These are phyloP conservation scores for Gyrodon tennesseensis DNA, from an alignment of 1,284 basidiomycete species.

Conservation along the genomic window DNA sequence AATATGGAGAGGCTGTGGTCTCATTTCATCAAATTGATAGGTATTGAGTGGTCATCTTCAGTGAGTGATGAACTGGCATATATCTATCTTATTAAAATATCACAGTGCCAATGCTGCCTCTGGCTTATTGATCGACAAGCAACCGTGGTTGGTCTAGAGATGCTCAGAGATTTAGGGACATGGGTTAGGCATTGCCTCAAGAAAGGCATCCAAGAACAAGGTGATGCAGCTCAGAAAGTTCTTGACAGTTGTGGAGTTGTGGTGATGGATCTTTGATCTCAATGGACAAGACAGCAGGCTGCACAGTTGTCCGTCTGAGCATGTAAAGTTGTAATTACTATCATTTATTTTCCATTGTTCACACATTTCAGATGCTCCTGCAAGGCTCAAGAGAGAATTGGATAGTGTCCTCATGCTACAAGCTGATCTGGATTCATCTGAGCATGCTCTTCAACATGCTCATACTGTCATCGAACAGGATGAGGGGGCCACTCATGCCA, in stretches of 20 bases:
- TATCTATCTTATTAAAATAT: too few species aligned
- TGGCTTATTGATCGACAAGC: slow-evolving; percentile 41
- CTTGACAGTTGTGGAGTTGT: slow-evolving; percentile 28
- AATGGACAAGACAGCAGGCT: slow-evolving; percentile 42
- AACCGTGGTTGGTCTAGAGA: not conserved
- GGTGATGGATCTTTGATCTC: slow-evolving; percentile 27
- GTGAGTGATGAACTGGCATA: too few species aligned
- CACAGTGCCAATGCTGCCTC: slow-evolving; percentile 31
- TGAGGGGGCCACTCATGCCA: slow-evolving; percentile 2
- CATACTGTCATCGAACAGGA: slow-evolving; percentile 21
- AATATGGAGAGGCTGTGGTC: not conserved
- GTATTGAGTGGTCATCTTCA: not conserved
- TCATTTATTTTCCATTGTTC: too few species aligned
- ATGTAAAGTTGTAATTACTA: too few species aligned
- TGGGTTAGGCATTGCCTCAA: slow-evolving; percentile 35
- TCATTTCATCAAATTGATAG: not conserved
- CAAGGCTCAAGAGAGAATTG: slow-evolving; percentile 43
- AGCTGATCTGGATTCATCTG: slow-evolving; percentile 40
- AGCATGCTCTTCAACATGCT: slow-evolving; percentile 31
- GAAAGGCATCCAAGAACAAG: slow-evolving; percentile 29
- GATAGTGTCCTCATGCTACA: slow-evolving; percentile 44
- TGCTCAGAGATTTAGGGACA: slow-evolving; percentile 33
- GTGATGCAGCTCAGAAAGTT: slow-evolving; percentile 8
- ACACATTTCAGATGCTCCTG: slow-evolving; percentile 42
- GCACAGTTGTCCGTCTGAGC: slow-evolving; percentile 42